phyloP scores from a whole-genome alignment of 768 basidiomycete genomes.

The Brasilioporus rufonigricans region DNA sequence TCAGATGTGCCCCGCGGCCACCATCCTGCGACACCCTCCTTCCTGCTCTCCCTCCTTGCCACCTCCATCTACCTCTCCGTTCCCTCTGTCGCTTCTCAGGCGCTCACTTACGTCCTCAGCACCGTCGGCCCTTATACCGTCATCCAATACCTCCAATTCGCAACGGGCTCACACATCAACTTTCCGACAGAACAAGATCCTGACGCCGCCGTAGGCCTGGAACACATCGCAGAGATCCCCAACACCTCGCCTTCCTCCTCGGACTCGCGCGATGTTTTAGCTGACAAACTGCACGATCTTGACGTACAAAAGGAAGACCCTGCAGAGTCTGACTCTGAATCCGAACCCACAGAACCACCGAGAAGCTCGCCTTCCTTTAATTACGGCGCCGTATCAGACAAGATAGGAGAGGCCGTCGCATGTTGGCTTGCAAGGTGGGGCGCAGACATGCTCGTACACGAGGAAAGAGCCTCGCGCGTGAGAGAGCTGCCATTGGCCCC shows the following conservation, averaged over 20 bases:
- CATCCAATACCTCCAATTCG: slow-evolving; percentile 75
- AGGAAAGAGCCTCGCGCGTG: slow-evolving; percentile 39
- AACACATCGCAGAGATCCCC: slow-evolving; percentile 55
- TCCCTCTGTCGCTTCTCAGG: slow-evolving; percentile 70
- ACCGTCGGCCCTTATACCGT: slow-evolving; percentile 81
- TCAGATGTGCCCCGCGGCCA: slow-evolving; percentile 45
- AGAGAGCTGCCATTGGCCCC: slow-evolving; percentile 20
- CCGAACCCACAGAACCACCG: slow-evolving; percentile 21
- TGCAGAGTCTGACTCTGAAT: slow-evolving; percentile 31
- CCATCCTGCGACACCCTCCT: slow-evolving; percentile 75
- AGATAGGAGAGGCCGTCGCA: slow-evolving; percentile 85
- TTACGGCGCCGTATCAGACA: slow-evolving; percentile 88
- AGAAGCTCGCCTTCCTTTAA: slow-evolving; percentile 46
- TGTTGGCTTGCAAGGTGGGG: slow-evolving; percentile 92
- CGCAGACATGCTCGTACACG: slow-evolving; percentile 66
- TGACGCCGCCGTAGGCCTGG: slow-evolving; percentile 68
- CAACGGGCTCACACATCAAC: slow-evolving; percentile 67
- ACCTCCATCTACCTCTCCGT: slow-evolving; percentile 86
- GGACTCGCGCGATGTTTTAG: slow-evolving; percentile 22
- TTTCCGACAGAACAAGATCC: slow-evolving; percentile 41
- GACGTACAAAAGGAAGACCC: slow-evolving; percentile 38
- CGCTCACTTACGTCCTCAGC: slow-evolving; percentile 65
- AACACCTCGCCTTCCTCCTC: slow-evolving; percentile 17
- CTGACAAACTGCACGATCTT: slow-evolving; percentile 32
- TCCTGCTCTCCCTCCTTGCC: slow-evolving; percentile 84